These are phyloP conservation scores for Orobanche coerulescens DNA, from an alignment of 257 asterid species.

Conservation along the genomic window DNA sequence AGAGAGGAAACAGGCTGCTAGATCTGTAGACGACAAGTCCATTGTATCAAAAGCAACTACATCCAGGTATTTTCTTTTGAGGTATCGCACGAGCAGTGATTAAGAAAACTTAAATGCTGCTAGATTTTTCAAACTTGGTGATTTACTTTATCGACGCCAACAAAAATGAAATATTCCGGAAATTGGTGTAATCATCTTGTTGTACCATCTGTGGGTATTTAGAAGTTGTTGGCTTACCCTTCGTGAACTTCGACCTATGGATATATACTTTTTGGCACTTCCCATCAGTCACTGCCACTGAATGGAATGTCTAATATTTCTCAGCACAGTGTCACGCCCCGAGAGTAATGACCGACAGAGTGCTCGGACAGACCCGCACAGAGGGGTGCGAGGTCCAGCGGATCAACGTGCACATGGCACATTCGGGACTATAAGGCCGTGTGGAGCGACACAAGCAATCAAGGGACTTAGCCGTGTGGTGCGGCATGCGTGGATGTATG, in stretches of 20 bases:
- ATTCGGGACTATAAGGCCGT: too few relatives aligned
- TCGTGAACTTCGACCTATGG: background rate
- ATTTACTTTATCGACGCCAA: background rate
- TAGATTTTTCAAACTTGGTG: background rate
- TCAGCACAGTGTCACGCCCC: background rate
- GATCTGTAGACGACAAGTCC: slow-evolving; percentile 51
- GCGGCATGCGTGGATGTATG: too few relatives aligned
- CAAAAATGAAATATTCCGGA: background rate
- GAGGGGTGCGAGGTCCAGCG: too few relatives aligned
- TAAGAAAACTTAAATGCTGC: background rate
- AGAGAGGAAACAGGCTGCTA: slow-evolving; percentile 51
- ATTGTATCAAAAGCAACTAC: slow-evolving; percentile 69
- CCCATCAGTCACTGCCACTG: background rate
- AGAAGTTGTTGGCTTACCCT: background rate
- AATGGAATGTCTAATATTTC: background rate
- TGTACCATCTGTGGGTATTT: background rate
- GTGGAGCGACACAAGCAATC: too few relatives aligned
- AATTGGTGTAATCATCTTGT: background rate
- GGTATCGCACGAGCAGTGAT: slow-evolving; percentile 1
- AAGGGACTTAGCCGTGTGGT: too few relatives aligned
- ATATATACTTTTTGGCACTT: background rate
- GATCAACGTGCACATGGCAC: too few relatives aligned
- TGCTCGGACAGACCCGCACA: too few relatives aligned
- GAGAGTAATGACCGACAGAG: too few relatives aligned
- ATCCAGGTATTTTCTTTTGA: slow-evolving; percentile 51